Percentiles rank a stretch among this genome's conserved stretches.
Evolutionary conservation across 2,329 filamentous ascomycete species (phyloP).

Genomic region (Incumbomyces lentus): DNA sequence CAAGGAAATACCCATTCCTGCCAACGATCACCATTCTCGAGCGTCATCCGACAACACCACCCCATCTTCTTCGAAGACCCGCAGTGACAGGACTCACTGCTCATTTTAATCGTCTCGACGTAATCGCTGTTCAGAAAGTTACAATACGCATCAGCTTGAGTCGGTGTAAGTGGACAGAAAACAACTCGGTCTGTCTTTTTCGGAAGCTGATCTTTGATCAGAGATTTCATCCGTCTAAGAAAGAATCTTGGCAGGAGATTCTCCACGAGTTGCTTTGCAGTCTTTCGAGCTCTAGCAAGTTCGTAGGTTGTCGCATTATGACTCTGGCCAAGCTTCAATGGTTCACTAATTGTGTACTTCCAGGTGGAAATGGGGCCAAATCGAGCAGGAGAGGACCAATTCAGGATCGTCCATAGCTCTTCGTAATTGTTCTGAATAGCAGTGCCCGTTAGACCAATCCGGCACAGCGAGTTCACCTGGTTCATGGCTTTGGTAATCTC

Average conservation of each 20-base stretch:
- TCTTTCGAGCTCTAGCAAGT: conserved; percentile 68
- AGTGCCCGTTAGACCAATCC: conserved; percentile 87
- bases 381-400: conserved; percentile 84
- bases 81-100: conserved; percentile 60
- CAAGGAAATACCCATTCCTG: conserved; percentile 72
- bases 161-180: conserved; percentile 80
- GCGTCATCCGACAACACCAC: conserved; percentile 61
- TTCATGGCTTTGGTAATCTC: conserved; percentile 80
- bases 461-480: conserved; percentile 78
- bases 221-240: conserved; percentile 78
- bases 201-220: conserved; percentile 85
- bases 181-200: conserved; percentile 92
- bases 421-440: conserved; percentile 98
- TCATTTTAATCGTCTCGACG: conserved; percentile 56
- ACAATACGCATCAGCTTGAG: conserved; percentile 73
- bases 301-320: conserved; percentile 81
- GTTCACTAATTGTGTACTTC: conserved; percentile 66
- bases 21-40: conserved; percentile 56
- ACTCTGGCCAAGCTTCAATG: conserved; percentile 77
- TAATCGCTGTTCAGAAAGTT: conserved; percentile 66
- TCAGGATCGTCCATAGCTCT: conserved; percentile 88
- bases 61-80: conserved; percentile 60
- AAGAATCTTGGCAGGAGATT: conserved; percentile 87
- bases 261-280: conserved; percentile 72
- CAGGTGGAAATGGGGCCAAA: conserved; percentile 62